Percentiles rank a stretch among this genome's conserved stretches.
phyloP scores from a whole-genome alignment of 345 rosid species.

The Populus deltoides region DNA sequence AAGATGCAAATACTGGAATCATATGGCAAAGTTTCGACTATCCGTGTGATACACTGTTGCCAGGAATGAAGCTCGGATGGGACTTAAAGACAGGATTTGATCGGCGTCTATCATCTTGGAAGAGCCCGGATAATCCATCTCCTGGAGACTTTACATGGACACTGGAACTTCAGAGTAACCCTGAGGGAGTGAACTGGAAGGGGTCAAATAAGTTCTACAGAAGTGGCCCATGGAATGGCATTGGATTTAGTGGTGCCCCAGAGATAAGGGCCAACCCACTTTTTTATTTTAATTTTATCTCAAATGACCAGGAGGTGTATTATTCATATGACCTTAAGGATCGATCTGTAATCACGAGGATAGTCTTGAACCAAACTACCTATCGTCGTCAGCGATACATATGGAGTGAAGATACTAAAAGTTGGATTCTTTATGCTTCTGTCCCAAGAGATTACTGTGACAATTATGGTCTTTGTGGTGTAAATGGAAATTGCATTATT shows the following conservation, averaged over 20 bases:
- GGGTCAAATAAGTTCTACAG: neutral
- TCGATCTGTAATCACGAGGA: neutral
- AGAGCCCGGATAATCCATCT: slow-evolving; percentile 13
- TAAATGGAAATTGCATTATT: slow-evolving; percentile 1
- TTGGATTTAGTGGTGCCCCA: slow-evolving; percentile 2
- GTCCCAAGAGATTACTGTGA: slow-evolving; percentile 10
- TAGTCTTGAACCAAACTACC: slow-evolving; percentile 6
- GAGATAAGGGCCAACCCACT: slow-evolving; percentile 3
- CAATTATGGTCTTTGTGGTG: slow-evolving; percentile 4
- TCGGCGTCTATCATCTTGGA: neutral
- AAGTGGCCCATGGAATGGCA: slow-evolving; percentile 19
- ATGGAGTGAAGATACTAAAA: neutral
- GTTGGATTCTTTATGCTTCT: neutral
- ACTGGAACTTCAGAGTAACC: neutral
- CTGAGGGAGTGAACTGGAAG: neutral
- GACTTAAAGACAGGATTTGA: neutral
- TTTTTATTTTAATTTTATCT: neutral
- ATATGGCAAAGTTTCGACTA: neutral
- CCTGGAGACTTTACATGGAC: slow-evolving; percentile 8
- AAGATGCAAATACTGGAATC: neutral
- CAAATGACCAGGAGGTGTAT: neutral
- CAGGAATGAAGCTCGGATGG: neutral
- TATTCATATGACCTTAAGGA: neutral
- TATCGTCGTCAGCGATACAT: neutral
- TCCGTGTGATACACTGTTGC: neutral